These are phyloP conservation scores for Cryphonectria carpinicola DNA, from an alignment of 2,329 filamentous ascomycete genomes.

Conservation along the genomic window DNA sequence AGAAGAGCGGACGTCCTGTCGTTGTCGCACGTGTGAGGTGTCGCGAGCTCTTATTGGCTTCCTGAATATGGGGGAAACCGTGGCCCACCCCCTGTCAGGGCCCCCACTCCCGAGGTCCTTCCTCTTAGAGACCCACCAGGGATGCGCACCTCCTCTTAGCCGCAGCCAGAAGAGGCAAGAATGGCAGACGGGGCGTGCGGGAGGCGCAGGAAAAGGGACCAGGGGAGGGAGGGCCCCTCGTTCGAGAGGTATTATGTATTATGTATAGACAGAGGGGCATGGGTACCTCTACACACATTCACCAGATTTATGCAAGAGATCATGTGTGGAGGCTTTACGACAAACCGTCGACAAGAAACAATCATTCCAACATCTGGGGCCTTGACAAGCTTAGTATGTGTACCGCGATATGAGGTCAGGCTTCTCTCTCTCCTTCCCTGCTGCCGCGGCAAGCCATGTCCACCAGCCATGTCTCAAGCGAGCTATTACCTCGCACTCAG, in stretches of 20 bases:
- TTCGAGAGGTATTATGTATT: background rate
- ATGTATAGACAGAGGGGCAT: background rate
- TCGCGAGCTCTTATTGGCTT: slow-evolving; percentile 11
- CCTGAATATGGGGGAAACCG: slow-evolving; percentile 14
- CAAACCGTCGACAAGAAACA: background rate
- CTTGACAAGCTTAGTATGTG: background rate
- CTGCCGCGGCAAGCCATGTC: background rate
- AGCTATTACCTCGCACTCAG: background rate
- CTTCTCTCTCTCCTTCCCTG: background rate
- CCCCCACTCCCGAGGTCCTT: slow-evolving; percentile 6
- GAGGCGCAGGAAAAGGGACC: slow-evolving; percentile 3
- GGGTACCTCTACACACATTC: background rate
- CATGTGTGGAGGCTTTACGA: background rate
- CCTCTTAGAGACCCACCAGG: background rate
- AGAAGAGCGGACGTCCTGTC: slow-evolving; percentile 15
- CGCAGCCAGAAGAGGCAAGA: slow-evolving; percentile 11
- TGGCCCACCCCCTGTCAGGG: background rate
- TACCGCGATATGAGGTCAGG: background rate
- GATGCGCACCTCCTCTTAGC: background rate
- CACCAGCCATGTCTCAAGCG: background rate
- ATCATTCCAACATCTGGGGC: background rate
- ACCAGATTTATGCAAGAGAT: slow-evolving; percentile 6
- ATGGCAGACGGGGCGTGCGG: background rate
- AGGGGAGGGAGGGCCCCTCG: background rate
- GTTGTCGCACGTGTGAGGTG: slow-evolving; percentile 11